Evolutionary conservation across 257 asterid genomes (phyloP), one percentile per base, ranked within the genome.

Genomic region (Galeopsis tetrahit): DNA sequence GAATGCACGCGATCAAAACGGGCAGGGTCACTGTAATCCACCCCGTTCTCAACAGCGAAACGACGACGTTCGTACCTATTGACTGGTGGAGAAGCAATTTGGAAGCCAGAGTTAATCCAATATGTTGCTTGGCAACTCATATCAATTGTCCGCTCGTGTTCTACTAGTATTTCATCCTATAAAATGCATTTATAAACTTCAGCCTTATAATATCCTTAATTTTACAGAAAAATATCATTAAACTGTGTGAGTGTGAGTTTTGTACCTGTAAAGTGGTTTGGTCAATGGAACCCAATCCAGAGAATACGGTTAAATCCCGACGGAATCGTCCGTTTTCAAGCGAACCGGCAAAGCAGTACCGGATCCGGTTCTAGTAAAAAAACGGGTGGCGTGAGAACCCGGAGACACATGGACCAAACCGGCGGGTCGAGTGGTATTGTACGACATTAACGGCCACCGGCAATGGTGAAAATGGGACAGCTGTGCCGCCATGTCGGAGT

Each of bases 1-100:
- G 96, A 58, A 87, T 7, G 40, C 62, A 81, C n/a, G 93, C 87
- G 2, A 82, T 40, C 3, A 83, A 63, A 56, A 90, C 75, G 6
- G 94, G 91, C 77, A 87, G 68, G 32, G 58, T 87, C 9, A 46
- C 83, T 0, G 86, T 83, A 78, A 90, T 74, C 96, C 96, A 93
- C 33, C 77, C 85, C 17, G 81, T 86, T 68, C 91, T 74, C 63
- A 90, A 17, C 72, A 86, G 52, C 62, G 43, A 65, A 49, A 75
- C 88, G 42, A 89, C 46, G 6, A 59, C 49, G 4, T 7, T 48
- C 78, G 51, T 77, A 21, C 73, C 14, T 0, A 33, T 63, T 17
- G 34, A 35, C 77, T 58, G 79, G 14, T 46, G 52, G 15, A 46
- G 52, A 10, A 44, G 14, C 14, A 10, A 11, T 46, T 10, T 3